phyloP scores from a whole-genome alignment of 768 basidiomycete species.

The Guyanaporus albipodus region DNA sequence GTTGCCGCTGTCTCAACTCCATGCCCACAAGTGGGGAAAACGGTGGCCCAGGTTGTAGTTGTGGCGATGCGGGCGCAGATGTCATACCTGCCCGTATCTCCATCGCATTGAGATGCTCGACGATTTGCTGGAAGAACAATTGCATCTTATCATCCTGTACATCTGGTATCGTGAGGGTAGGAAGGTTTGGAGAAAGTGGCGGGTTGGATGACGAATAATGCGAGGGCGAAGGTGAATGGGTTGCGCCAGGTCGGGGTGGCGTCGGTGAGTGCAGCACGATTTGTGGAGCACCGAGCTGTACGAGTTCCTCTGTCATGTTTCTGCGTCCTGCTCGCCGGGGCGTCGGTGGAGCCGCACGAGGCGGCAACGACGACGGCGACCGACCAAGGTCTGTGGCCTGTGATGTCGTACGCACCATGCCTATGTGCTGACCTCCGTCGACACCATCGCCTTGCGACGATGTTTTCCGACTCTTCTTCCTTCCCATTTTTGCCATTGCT shows the following conservation, averaged over 20 bases:
- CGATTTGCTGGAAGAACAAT: slow-evolving; percentile 81
- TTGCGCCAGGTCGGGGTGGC: slow-evolving; percentile 20
- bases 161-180: slow-evolving; percentile 59
- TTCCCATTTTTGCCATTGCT: slow-evolving; percentile 29
- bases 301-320: slow-evolving; percentile 18
- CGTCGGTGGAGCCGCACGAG: slow-evolving; percentile 57
- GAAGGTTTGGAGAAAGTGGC: slow-evolving; percentile 38
- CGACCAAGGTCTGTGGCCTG: slow-evolving; percentile 23
- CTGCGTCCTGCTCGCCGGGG: slow-evolving; percentile 49
- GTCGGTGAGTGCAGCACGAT: slow-evolving; percentile 27
- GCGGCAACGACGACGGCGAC: slow-evolving; percentile 42
- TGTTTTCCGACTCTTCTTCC: slow-evolving; percentile 35
- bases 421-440: slow-evolving; percentile 12
- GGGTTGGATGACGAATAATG: slow-evolving; percentile 25
- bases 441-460: slow-evolving; percentile 26
- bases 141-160: slow-evolving; percentile 75
- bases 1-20: slow-evolving; percentile 20
- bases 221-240: slow-evolving; percentile 22
- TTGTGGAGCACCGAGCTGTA: slow-evolving; percentile 15
- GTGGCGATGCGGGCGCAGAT: slow-evolving; percentile 15
- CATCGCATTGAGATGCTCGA: slow-evolving; percentile 72
- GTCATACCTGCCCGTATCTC: slow-evolving; percentile 45
- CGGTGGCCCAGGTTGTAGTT: slow-evolving; percentile 5
- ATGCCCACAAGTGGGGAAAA: slow-evolving; percentile 12
- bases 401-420: slow-evolving; percentile 23